Evolutionary conservation across 2,329 filamentous ascomycete genomes (phyloP), one percentile per base, ranked within the genome.

Genomic region (Geoglossum cookeanum): DNA sequence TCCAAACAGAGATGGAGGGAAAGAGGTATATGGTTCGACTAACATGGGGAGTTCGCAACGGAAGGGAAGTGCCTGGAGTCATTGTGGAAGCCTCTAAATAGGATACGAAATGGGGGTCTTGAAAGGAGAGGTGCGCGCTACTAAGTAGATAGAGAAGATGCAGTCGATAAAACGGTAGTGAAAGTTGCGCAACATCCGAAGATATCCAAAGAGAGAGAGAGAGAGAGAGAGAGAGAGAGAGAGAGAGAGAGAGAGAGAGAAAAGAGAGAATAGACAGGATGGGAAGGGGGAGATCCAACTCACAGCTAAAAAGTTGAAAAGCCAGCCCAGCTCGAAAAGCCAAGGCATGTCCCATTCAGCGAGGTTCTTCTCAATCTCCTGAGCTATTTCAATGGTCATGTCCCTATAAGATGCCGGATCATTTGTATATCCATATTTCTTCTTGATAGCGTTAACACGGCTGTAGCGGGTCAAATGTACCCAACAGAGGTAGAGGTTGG

Each of bases 301-400:
- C 47, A 60, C 59, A 42, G 49, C 59, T 5, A 60, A 37, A 13
- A 60, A 60, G 17, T 59, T 48, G 42, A 59, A 35, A n/a, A 59
- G 47, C 59, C 59, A 60, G 15, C 58, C 59, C 33, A 60, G 58
- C 30, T 60, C 59, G 39, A 57, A 60, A 17, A 58, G 22, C 33
- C 51, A 59, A 11, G 59, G 59, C 15, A 54, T 47, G 2, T 60
- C 59, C 45, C 44, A 54, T 45, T 52, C 58, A 7, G 59, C 55
- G 13, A 60, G 30, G 44, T 59, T 59, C 9, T 42, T 39, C 22
- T 58, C 49, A 9, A 60, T 55, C 27, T 58, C 58, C 39, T 60
- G 58, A 27, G 59, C 58, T 6, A n/a, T 11, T 9, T 60, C 59
- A 17, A 57, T 35, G 4, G 55, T 59, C 59, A 60, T 60, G 39